Evolutionary conservation across 2,329 filamentous ascomycete species (phyloP), one percentile per base, ranked within the genome.

Genomic region (Emydomyces testavorans): DNA sequence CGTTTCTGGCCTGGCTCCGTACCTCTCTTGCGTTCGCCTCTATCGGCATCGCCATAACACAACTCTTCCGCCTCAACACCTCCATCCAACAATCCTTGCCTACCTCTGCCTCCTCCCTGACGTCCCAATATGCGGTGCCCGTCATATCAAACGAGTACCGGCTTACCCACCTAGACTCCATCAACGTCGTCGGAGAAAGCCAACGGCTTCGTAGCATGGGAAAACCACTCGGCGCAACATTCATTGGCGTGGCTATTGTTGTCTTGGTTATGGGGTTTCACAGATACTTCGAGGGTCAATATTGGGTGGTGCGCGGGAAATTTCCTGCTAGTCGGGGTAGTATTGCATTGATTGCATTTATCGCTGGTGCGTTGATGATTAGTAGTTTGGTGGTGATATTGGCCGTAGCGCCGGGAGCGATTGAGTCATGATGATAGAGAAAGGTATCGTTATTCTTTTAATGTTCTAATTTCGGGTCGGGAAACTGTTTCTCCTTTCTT

Each of bases 1-100:
- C 79, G n/a, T 82, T 82, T 62, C 70, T 82, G 35, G 79, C 79
- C 53, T 82, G 79, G 79, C 71, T 82, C 50, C 73, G 79, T 46
- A 82, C 79, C 13, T 80, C 76, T 11, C 70, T 82, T 46, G 76
- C 77, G 45, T 82, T 82, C 59, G 79, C 79, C 13, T 75, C 71
- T 48, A 82, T 82, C 56, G 79, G 79, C 46, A 79, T 82, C 37
- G 79, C 79, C 20, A 70, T 82, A 35, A 82, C 79, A 1, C 79
- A 82, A 55, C 72, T 82, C 44, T 82, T 82, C 65, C 76, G 79
- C 16, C 71, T 82, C 26, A 81, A 80, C 64, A 77, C 70, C 7
- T 65, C 72, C 6, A 66, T 75, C 36, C 46, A 41, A 31, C 50
- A 50, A 46, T 16, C 29, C 38, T 45, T 24, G 51, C 44, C 42